phyloP scores from a whole-genome alignment of 1,139 yeast species.

The Saccharomyces hybrid region DNA sequence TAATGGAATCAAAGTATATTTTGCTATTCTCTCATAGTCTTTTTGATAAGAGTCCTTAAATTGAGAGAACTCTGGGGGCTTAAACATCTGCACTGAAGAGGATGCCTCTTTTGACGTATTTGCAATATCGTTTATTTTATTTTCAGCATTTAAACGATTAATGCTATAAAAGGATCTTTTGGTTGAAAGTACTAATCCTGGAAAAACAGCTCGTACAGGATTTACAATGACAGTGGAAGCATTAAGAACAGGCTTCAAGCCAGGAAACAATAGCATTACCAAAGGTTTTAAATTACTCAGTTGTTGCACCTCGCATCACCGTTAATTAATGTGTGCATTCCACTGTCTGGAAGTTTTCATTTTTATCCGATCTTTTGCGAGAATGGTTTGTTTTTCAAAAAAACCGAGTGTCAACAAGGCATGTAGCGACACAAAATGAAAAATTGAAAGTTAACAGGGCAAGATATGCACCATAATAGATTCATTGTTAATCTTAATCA shows the following conservation, averaged over 20 bases:
- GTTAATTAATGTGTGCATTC: not conserved
- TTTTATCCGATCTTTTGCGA: not conserved
- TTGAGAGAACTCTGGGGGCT: slow-evolving; percentile 51
- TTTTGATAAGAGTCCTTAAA: slow-evolving; percentile 85
- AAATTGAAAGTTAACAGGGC: not conserved
- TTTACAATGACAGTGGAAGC: not conserved
- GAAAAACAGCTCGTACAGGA: not conserved
- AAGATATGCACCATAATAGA: not conserved
- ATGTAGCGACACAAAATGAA: not conserved
- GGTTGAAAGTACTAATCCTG: not conserved
- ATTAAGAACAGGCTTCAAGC: not conserved
- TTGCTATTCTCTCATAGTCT: slow-evolving; percentile 68
- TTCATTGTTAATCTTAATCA: not conserved
- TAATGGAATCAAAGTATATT: slow-evolving; percentile 69
- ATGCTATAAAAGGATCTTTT: not conserved
- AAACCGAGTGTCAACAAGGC: not conserved
- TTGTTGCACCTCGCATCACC: not conserved
- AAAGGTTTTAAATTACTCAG: not conserved
- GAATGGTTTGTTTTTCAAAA: not conserved
- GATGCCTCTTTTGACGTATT: slow-evolving; percentile 77
- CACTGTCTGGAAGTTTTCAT: not conserved
- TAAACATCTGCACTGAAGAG: slow-evolving; percentile 30
- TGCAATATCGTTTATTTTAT: slow-evolving; percentile 46
- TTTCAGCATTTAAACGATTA: slow-evolving; percentile 28
- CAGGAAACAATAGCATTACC: not conserved